Percentiles rank a stretch among this genome's conserved stretches.
Conservation (phyloP, 306 rosid species). For the Macrotyloma uniflorum region DNA sequence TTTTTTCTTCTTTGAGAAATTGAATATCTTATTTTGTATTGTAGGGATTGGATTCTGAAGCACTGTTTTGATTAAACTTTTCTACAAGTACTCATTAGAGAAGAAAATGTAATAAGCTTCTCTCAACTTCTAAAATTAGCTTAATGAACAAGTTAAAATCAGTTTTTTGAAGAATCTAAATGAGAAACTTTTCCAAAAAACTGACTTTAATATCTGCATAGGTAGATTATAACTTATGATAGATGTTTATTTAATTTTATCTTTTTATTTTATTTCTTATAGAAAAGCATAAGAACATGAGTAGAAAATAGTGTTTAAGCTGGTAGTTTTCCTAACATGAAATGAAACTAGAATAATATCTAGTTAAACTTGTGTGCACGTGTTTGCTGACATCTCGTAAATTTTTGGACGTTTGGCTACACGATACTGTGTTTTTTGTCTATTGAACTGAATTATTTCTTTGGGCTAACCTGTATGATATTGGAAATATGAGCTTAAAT, state of each 20-base stretch:
- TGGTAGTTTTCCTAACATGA: slow-evolving; percentile 12
- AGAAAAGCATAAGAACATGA: too few species aligned
- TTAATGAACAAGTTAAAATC: too few species aligned
- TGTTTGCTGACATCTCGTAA: neutral
- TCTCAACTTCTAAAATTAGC: neutral
- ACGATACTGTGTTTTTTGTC: neutral
- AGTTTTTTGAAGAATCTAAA: too few species aligned
- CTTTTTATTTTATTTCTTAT: too few species aligned
- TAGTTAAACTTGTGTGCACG: neutral
- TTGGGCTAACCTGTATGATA: neutral
- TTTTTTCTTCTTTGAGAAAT: neutral
- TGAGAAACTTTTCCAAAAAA: neutral
- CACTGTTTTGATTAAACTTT: too few species aligned
- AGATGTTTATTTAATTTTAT: neutral
- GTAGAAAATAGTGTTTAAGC: neutral
- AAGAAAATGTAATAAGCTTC: neutral
- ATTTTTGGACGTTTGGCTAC: neutral
- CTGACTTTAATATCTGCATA: neutral
- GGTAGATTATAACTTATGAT: neutral
- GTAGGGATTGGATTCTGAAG: neutral
- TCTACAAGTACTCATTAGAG: neutral
- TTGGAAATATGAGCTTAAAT: slow-evolving; percentile 30
- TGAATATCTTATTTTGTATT: neutral
- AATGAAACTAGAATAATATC: neutral
- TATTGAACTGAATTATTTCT: slow-evolving; percentile 17